Conservation (phyloP, 345 rosid species). For the Arabidopsis suecica region DNA sequence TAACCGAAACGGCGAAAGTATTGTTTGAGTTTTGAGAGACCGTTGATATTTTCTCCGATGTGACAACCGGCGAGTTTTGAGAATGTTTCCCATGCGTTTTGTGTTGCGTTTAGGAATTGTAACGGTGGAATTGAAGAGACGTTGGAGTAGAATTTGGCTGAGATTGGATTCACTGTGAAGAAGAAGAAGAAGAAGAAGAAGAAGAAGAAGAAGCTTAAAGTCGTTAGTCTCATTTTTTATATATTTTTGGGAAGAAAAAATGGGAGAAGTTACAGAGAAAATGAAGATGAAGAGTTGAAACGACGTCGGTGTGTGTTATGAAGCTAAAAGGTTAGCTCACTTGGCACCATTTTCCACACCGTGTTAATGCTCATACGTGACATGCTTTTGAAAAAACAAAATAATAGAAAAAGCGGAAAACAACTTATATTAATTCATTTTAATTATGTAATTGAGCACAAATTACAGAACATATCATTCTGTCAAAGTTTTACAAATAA, state of each 20-base stretch:
- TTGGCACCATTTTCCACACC: conserved; percentile 4
- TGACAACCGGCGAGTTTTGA: conserved; percentile 64
- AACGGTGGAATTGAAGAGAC: conserved; percentile 37
- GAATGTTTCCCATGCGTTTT: conserved; percentile 68
- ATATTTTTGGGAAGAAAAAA: neutral
- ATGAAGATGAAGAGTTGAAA: neutral
- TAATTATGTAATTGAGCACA: too few species aligned
- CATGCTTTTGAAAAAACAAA: neutral
- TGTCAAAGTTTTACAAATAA: too few species aligned
- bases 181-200: neutral
- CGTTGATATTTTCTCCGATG: conserved; percentile 60
- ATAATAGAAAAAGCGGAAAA: too few species aligned
- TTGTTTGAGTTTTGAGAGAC: conserved; percentile 69
- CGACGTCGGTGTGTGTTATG: conserved; percentile 29
- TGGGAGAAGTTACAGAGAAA: neutral
- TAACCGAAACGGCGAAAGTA: conserved; percentile 86
- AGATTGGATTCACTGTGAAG: conserved; percentile 27
- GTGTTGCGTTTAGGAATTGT: conserved; percentile 35
- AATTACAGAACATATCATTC: too few species aligned
- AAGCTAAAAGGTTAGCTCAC: neutral
- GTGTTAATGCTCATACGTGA: conserved; percentile 23
- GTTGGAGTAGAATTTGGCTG: conserved; percentile 43
- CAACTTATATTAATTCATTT: too few species aligned
- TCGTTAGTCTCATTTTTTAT: conserved; percentile 29
- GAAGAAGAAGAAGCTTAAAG: too few species aligned